These are phyloP conservation scores for Aspergillus sparsus DNA, from an alignment of 495 filamentous ascomycete genomes.

Conservation along the genomic window DNA sequence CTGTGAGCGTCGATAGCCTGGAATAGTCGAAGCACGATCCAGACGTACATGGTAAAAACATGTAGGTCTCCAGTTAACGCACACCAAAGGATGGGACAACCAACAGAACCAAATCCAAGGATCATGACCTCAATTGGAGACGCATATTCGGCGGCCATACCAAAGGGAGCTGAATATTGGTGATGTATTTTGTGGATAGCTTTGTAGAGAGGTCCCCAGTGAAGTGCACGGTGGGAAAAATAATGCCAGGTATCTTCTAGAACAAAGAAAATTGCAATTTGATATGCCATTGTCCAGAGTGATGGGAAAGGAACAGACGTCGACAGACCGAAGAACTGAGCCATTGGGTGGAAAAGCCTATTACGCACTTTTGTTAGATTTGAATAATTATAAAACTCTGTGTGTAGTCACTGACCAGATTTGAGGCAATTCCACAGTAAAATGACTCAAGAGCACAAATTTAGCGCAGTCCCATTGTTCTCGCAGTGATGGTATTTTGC, in stretches of 20 bases:
- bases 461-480: slow-evolving; percentile 95
- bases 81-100: slow-evolving; percentile 81
- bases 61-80: slow-evolving; percentile 82
- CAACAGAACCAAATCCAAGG: slow-evolving; percentile 89
- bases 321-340: slow-evolving; percentile 84
- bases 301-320: slow-evolving; percentile 89
- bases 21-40: slow-evolving; percentile 91
- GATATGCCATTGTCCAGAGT: slow-evolving; percentile 80
- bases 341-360: slow-evolving; percentile 96
- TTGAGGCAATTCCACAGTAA: slow-evolving; percentile 95
- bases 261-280: slow-evolving; percentile 93
- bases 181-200: slow-evolving; percentile 98
- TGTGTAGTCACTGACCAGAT: slow-evolving; percentile 66
- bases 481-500: slow-evolving; percentile 82
- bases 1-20: slow-evolving; percentile 98
- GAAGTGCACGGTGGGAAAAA: slow-evolving; percentile 90
- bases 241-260: slow-evolving; percentile 99
- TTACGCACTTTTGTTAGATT: slow-evolving; percentile 1
- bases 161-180: slow-evolving; percentile 96
- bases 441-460: slow-evolving; percentile 88
- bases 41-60: slow-evolving; percentile 95
- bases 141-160: slow-evolving; percentile 94
- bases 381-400: neutral
- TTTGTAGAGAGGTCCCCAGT: slow-evolving; percentile 95
- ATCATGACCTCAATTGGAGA: slow-evolving; percentile 97